Conservation (phyloP, 2,329 filamentous ascomycete genomes). For the Paracamarosporium sp. region DNA sequence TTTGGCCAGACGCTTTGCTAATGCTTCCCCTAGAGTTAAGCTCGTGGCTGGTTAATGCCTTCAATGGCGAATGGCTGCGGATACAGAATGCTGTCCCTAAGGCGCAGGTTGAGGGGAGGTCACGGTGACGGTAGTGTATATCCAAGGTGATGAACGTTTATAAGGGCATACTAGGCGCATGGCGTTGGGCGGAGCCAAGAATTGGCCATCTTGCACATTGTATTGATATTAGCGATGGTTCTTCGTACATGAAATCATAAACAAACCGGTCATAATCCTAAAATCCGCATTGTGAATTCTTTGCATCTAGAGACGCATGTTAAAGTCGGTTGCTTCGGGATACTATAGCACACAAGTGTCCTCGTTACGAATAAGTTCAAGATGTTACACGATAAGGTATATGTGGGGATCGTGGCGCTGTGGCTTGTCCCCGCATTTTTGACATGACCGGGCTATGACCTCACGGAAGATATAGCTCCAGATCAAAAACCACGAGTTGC, state of each 20-base stretch:
- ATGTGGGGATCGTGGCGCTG: slow-evolving; percentile 4
- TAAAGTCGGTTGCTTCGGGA: too few species aligned
- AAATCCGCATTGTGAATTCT: too few species aligned
- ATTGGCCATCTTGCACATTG: not conserved
- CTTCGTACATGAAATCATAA: not conserved
- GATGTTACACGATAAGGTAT: too few species aligned
- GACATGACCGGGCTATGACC: slow-evolving; percentile 4
- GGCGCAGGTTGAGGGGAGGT: slow-evolving; percentile 30
- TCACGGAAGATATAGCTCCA: not conserved
- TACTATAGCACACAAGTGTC: too few species aligned
- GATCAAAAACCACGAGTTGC: not conserved
- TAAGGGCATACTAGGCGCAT: not conserved
- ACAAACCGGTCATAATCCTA: not conserved
- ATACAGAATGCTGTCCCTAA: slow-evolving; percentile 61
- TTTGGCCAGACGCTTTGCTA: not conserved
- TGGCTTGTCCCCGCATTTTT: not conserved
- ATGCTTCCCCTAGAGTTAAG: slow-evolving; percentile 65
- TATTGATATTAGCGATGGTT: not conserved
- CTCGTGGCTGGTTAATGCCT: slow-evolving; percentile 95
- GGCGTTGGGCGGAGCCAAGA: slow-evolving; percentile 1
- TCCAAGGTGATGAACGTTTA: not conserved
- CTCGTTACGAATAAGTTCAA: too few species aligned
- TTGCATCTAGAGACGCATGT: too few species aligned
- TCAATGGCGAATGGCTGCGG: slow-evolving; percentile 91
- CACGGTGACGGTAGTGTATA: slow-evolving; percentile 16